Conservation (phyloP, 768 basidiomycete species). For the Phlebiopsis flavidoalba region DNA sequence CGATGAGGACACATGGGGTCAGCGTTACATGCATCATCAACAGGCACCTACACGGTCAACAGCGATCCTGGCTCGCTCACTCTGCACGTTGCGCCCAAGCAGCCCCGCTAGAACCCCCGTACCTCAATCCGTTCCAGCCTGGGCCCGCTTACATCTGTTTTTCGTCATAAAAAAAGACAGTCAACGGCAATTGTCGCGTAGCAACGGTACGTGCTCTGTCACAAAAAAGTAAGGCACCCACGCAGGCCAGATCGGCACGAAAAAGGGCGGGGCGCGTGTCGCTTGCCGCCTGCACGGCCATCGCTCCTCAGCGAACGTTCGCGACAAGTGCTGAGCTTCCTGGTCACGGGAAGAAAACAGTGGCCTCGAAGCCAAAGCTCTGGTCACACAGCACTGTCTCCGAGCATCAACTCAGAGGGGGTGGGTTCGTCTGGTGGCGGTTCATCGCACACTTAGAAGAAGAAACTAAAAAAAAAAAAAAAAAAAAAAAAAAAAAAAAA, state of each 20-base stretch:
- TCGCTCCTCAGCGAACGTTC: conserved; percentile 48
- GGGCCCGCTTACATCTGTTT: conserved; percentile 81
- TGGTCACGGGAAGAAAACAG: no score
- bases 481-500: no score
- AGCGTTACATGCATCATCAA: conserved; percentile 78
- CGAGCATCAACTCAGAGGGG: no score
- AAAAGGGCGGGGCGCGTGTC: no score
- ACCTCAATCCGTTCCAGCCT: conserved; percentile 82
- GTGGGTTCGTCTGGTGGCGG: no score
- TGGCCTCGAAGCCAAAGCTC: no score
- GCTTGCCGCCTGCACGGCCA: conserved; percentile 31
- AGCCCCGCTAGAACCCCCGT: conserved; percentile 85
- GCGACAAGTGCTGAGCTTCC: no score
- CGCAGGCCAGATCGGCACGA: conserved; percentile 71
- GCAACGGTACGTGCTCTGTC: conserved; percentile 68
- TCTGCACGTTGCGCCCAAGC: conserved; percentile 72
- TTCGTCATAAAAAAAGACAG: conserved; percentile 81
- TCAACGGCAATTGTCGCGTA: conserved; percentile 85
- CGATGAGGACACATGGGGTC: conserved; percentile 89
- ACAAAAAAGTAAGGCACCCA: conserved; percentile 80
- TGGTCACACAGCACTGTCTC: no score
- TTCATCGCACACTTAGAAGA: no score
- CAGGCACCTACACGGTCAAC: conserved; percentile 78
- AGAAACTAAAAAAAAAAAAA: no score
- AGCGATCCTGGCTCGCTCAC: conserved; percentile 70